A percentile compares a stretch with the other conserved stretches of the same genome.
Evolutionary conservation across 306 rosid species (phyloP).

Genomic region (Alnus rubra): DNA sequence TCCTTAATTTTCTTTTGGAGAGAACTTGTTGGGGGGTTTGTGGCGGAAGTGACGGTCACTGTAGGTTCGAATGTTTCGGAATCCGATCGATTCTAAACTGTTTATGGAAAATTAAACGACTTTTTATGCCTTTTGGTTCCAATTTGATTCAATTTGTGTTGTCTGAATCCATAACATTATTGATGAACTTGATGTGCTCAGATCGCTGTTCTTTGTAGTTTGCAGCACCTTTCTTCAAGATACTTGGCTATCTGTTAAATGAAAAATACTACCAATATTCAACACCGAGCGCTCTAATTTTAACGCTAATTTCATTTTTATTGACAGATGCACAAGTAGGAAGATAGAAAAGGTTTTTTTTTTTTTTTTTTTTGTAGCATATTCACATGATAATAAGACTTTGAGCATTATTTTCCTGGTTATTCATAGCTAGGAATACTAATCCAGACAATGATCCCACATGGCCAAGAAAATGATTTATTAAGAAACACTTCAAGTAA

Average conservation of each 20-base stretch:
- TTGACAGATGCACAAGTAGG: not conserved
- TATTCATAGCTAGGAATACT: slow-evolving; percentile 7
- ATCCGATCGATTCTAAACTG: not conserved
- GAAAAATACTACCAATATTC: slow-evolving; percentile 24
- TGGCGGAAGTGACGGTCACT: not conserved
- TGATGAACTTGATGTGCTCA: slow-evolving; percentile 65
- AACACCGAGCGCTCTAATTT: slow-evolving; percentile 24
- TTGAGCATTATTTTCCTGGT: slow-evolving; percentile 14
- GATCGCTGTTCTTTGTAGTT: slow-evolving; percentile 74
- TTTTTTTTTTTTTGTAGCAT: too few relatives aligned
- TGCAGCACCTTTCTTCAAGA: slow-evolving; percentile 95
- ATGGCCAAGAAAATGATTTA: slow-evolving; percentile 13
- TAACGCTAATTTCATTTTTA: not conserved
- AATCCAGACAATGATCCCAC: slow-evolving; percentile 4
- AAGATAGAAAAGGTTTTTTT: slow-evolving; percentile 59
- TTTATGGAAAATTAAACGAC: not conserved
- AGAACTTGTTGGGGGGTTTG: not conserved
- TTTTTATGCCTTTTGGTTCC: not conserved
- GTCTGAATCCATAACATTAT: slow-evolving; percentile 40
- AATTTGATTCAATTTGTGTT: not conserved
- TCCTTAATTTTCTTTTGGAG: not conserved
- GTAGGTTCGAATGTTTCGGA: not conserved
- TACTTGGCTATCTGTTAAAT: slow-evolving; percentile 71
- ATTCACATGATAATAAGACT: slow-evolving; percentile 2
- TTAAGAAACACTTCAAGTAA: slow-evolving; percentile 13